These are phyloP conservation scores for Pythium brachiatum DNA, from an alignment of 352 stramenopile species.

Conservation along the genomic window DNA sequence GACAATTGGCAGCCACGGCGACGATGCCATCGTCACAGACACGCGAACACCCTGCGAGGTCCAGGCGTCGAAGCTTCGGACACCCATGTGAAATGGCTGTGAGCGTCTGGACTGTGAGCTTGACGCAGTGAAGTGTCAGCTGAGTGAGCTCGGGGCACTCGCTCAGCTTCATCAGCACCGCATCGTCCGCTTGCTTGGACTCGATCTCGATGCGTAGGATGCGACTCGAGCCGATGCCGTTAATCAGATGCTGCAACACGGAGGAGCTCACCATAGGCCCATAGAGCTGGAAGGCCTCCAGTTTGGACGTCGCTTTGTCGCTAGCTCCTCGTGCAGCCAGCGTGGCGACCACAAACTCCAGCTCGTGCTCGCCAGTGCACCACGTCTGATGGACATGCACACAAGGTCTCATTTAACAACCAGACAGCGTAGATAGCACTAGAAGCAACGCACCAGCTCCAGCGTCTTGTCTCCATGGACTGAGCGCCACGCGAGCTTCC, in stretches of 20 bases:
- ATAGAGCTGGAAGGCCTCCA: conserved; percentile 59
- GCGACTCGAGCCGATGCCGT: conserved; percentile 33
- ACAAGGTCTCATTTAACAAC: conserved; percentile 1
- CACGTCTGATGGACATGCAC: conserved; percentile 42
- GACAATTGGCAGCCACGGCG: conserved; percentile 53
- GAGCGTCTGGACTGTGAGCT: conserved; percentile 57
- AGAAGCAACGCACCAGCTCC: conserved; percentile 45
- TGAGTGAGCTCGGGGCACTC: conserved; percentile 33
- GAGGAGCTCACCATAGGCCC: conserved; percentile 48
- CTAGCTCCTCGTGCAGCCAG: conserved; percentile 19
- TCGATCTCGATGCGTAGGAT: conserved; percentile 58
- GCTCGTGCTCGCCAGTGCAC: conserved; percentile 62
- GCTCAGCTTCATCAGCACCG: conserved; percentile 37
- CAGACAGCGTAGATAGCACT: neutral
- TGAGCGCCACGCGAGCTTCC: conserved; percentile 50
- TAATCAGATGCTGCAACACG: conserved; percentile 42
- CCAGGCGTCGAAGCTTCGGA: conserved; percentile 39
- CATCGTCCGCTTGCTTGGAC: conserved; percentile 67
- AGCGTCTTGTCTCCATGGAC: conserved; percentile 45
- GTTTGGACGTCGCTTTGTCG: conserved; percentile 25
- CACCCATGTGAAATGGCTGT: conserved; percentile 41
- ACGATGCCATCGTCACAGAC: conserved; percentile 78
- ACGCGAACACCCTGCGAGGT: conserved; percentile 73
- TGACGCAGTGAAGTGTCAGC: conserved; percentile 68
- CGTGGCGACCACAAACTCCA: conserved; percentile 39